phyloP scores from a whole-genome alignment of 2,329 filamentous ascomycete species.

The Pyrenophora teres region DNA sequence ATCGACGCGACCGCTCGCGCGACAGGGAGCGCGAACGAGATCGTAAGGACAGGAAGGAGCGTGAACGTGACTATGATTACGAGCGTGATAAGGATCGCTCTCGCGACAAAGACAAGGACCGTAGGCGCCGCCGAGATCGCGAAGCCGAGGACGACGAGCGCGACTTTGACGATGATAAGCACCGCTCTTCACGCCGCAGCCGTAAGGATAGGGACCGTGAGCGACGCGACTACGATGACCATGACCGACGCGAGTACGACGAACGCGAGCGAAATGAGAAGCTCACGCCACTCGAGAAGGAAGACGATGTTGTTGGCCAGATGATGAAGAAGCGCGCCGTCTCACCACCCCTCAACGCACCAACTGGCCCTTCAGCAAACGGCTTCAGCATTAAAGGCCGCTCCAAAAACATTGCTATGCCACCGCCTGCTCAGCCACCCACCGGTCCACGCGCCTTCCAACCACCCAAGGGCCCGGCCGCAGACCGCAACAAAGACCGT shows the following conservation, averaged over 20 bases:
- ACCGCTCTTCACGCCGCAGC: constrained; percentile 50
- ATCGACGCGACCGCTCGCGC: constrained; percentile 37
- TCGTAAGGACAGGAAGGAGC: constrained; percentile 54
- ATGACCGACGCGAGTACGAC: constrained; percentile 28
- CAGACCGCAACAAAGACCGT: constrained; percentile 39
- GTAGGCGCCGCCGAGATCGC: constrained; percentile 58
- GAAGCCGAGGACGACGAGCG: constrained; percentile 43
- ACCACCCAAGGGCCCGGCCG: constrained; percentile 45
- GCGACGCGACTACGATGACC: constrained; percentile 29
- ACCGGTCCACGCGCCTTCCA: constrained; percentile 43
- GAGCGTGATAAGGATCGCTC: constrained; percentile 41
- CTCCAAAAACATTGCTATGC: constrained; percentile 30
- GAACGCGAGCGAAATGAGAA: constrained; percentile 28
- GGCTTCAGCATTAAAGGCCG: constrained; percentile 53
- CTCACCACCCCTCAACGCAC: constrained; percentile 43
- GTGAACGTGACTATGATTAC: constrained; percentile 53
- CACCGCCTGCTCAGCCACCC: constrained; percentile 43
- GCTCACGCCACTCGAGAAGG: constrained; percentile 10
- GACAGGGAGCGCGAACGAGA: constrained; percentile 43
- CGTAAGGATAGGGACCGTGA: constrained; percentile 51
- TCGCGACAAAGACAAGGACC: constrained; percentile 47
- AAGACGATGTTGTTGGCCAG: constrained; percentile 32
- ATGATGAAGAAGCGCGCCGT: constrained; percentile 36
- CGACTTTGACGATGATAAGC: constrained; percentile 46
- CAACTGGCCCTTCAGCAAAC: constrained; percentile 47